A percentile compares a stretch with the other conserved stretches of the same genome.
These are phyloP conservation scores for Wilcoxina mikolae DNA, from an alignment of 495 filamentous ascomycete genomes.

Conservation along the genomic window DNA sequence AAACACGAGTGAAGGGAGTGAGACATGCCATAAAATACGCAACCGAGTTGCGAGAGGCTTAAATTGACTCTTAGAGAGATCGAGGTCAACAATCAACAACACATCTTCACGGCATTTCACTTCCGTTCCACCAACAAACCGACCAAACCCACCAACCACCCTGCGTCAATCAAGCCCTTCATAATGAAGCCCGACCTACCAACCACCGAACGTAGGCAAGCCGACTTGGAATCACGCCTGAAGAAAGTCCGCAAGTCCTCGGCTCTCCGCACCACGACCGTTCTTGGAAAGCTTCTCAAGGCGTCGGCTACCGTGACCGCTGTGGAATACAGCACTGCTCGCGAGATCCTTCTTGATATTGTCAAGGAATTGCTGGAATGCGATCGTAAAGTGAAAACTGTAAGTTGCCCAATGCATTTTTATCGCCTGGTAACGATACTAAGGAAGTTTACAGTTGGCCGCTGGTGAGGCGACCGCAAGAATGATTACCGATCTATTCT, in stretches of 20 bases:
- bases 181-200: neutral
- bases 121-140: neutral
- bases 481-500: too few relatives aligned
- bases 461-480: too few relatives aligned
- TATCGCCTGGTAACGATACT: neutral
- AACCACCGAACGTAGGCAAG: neutral
- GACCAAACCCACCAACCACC: neutral
- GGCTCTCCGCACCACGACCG: too few relatives aligned
- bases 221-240: neutral
- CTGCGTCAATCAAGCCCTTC: neutral
- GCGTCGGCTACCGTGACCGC: neutral
- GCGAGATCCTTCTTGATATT: neutral
- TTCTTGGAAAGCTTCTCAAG: too few relatives aligned
- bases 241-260: too few relatives aligned
- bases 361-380: too few relatives aligned
- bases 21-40: too few relatives aligned
- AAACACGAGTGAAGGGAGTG: too few relatives aligned
- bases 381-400: neutral
- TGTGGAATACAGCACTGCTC: neutral
- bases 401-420: neutral
- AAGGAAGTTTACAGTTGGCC: too few relatives aligned
- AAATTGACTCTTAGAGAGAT: too few relatives aligned
- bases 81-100: too few relatives aligned
- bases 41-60: too few relatives aligned
- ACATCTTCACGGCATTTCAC: neutral